Conservation (phyloP, 129 eudicot species). For the sunflower (Helianthus annuus) region DNA sequence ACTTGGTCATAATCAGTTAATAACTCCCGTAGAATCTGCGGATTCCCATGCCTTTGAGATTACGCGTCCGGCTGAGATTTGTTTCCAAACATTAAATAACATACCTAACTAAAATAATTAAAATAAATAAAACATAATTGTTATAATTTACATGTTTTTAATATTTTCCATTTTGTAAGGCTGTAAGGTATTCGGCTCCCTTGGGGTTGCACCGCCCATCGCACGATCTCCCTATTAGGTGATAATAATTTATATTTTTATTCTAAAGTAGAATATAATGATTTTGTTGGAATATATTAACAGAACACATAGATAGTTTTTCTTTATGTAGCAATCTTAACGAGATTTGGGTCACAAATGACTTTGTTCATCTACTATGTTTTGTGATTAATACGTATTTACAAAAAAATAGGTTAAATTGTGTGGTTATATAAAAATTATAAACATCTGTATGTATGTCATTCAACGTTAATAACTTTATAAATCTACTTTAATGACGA, state of each 20-base stretch:
- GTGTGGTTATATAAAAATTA: too few relatives aligned
- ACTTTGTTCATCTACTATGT: too few relatives aligned
- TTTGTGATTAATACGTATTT: too few relatives aligned
- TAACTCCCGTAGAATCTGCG: conserved; percentile 53
- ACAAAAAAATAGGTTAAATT: too few relatives aligned
- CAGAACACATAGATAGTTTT: neutral
- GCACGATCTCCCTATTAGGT: conserved; percentile 50
- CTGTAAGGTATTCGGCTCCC: conserved; percentile 19
- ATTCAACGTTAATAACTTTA: too few relatives aligned
- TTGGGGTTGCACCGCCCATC: conserved; percentile 48
- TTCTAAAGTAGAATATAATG: neutral
- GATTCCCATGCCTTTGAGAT: conserved; percentile 33
- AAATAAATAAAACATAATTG: neutral
- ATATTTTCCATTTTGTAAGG: conserved; percentile 29
- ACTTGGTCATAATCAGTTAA: conserved; percentile 49
- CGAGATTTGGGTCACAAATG: neutral
- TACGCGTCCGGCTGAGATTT: conserved; percentile 39
- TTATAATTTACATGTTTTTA: conserved; percentile 13
- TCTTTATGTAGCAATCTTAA: neutral
- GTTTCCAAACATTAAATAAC: conserved; percentile 14
- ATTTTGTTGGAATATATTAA: neutral
- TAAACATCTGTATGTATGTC: too few relatives aligned
- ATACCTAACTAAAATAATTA: neutral
- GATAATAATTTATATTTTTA: neutral
- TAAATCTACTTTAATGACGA: too few relatives aligned